phyloP scores from a whole-genome alignment of 2,329 filamentous ascomycete species.

The Trichoderma sp. region DNA sequence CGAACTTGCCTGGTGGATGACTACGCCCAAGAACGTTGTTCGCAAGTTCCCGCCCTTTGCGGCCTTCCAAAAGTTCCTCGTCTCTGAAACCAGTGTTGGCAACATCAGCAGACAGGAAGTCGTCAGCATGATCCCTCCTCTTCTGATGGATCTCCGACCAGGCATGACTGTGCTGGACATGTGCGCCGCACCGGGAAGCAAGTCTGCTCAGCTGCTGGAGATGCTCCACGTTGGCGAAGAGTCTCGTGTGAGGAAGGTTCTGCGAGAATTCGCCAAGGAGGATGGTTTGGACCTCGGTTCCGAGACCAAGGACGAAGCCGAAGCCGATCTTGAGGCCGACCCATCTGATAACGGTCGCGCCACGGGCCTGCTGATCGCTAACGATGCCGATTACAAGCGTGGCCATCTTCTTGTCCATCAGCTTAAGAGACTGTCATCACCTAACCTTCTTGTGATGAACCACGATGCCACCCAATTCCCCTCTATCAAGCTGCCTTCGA shows the following conservation, averaged over 20 bases:
- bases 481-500: constrained; percentile 74
- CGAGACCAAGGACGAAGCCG: constrained; percentile 47
- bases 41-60: constrained; percentile 92
- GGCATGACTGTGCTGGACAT: constrained; percentile 93
- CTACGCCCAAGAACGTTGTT: constrained; percentile 92
- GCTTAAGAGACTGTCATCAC: constrained; percentile 93
- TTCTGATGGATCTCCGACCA: constrained; percentile 85
- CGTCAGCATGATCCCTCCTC: constrained; percentile 97
- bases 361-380: constrained; percentile 89
- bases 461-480: constrained; percentile 97
- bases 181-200: constrained; percentile 95
- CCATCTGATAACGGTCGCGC: constrained; percentile 76
- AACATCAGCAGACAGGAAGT: constrained; percentile 98
- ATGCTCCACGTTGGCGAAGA: constrained; percentile 93
- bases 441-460: constrained; percentile 95
- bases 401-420: constrained; percentile 97
- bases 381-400: constrained; percentile 94
- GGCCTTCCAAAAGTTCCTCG: constrained; percentile 94
- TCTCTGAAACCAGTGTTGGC: constrained; percentile 93
- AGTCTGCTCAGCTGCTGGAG: constrained; percentile 92
- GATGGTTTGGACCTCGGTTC: constrained; percentile 53
- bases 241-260: constrained; percentile 70
- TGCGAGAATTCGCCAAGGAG: constrained; percentile 61
- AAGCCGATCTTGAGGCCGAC: constrained; percentile 56
- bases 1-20: constrained; percentile 95